Evolutionary conservation across 2,329 filamentous ascomycete genomes (phyloP).

Genomic region (Lizonia empirigonia): DNA sequence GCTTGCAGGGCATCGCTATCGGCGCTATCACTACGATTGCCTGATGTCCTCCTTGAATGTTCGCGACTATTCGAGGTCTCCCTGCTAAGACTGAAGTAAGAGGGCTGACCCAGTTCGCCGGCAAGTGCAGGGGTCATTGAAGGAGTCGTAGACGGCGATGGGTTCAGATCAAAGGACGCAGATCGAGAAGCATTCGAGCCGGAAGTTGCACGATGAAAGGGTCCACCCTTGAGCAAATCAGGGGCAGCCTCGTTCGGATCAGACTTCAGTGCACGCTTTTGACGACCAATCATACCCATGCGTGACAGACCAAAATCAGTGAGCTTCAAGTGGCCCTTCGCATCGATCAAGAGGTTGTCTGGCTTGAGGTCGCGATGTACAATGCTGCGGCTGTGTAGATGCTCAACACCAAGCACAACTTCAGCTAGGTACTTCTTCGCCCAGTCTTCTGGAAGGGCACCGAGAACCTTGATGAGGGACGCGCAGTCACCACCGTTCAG

Average conservation of each 20-base stretch:
- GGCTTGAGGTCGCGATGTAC: conserved; percentile 97
- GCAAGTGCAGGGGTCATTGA: conserved; percentile 80
- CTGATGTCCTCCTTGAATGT: conserved; percentile 70
- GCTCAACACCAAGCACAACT: conserved; percentile 94
- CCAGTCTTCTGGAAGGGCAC: conserved; percentile 94
- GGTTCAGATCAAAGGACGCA: conserved; percentile 84
- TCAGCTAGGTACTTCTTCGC: conserved; percentile 96
- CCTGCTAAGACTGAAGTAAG: conserved; percentile 83
- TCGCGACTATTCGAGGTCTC: conserved; percentile 65
- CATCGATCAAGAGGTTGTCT: conserved; percentile 95
- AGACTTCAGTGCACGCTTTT: conserved; percentile 86
- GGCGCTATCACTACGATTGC: conserved; percentile 87
- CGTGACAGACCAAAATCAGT: conserved; percentile 97
- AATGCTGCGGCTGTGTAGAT: conserved; percentile 91
- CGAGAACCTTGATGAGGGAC: conserved; percentile 91
- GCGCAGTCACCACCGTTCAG: conserved; percentile 97
- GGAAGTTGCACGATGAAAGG: conserved; percentile 84
- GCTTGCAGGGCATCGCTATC: conserved; percentile 83
- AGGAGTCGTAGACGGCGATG: conserved; percentile 84
- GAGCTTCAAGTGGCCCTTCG: conserved; percentile 93
- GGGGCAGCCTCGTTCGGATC: conserved; percentile 75
- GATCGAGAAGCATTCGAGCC: conserved; percentile 78
- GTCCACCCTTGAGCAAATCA: conserved; percentile 89
- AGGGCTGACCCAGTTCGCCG: conserved; percentile 76
- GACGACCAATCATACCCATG: conserved; percentile 95